Conservation (phyloP, 1,284 basidiomycete species). For the Trichosporon sp. region DNA sequence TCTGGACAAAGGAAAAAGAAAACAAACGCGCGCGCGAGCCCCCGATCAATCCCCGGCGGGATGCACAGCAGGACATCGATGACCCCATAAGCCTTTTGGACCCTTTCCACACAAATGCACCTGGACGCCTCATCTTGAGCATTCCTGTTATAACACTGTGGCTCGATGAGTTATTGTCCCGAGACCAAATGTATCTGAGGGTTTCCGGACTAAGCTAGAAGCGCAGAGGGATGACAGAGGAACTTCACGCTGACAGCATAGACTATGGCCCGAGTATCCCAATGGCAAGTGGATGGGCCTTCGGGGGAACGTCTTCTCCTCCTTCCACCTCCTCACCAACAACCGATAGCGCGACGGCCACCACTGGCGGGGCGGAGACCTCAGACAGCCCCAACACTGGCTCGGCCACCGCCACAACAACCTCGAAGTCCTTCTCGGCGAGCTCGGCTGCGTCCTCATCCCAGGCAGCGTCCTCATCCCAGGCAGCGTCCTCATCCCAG, state of each 20-base stretch:
- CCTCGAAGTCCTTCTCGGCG: not conserved
- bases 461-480: slow-evolving; percentile 1
- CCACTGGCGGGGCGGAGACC: not conserved
- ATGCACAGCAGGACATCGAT: not conserved
- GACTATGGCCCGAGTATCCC: slow-evolving; percentile 42
- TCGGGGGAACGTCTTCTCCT: slow-evolving; percentile 34
- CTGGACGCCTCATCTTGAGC: slow-evolving; percentile 15
- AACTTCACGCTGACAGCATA: slow-evolving; percentile 17
- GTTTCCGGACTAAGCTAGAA: not conserved
- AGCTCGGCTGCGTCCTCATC: not conserved
- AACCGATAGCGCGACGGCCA: not conserved
- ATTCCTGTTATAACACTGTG: slow-evolving; percentile 16
- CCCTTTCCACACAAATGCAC: slow-evolving; percentile 21
- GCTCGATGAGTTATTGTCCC: slow-evolving; percentile 20
- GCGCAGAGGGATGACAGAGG: not conserved
- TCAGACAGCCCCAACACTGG: not conserved
- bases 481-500: not conserved
- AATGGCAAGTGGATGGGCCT: slow-evolving; percentile 35
- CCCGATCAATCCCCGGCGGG: not conserved
- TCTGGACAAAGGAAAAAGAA: slow-evolving; percentile 22
- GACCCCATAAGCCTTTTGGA: slow-evolving; percentile 16
- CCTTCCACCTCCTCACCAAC: slow-evolving; percentile 8
- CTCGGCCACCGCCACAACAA: not conserved
- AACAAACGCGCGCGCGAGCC: slow-evolving; percentile 13
- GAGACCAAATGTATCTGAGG: not conserved